These are phyloP conservation scores for Ustilago loliicola DNA, from an alignment of 1,284 basidiomycete genomes.

Conservation along the genomic window DNA sequence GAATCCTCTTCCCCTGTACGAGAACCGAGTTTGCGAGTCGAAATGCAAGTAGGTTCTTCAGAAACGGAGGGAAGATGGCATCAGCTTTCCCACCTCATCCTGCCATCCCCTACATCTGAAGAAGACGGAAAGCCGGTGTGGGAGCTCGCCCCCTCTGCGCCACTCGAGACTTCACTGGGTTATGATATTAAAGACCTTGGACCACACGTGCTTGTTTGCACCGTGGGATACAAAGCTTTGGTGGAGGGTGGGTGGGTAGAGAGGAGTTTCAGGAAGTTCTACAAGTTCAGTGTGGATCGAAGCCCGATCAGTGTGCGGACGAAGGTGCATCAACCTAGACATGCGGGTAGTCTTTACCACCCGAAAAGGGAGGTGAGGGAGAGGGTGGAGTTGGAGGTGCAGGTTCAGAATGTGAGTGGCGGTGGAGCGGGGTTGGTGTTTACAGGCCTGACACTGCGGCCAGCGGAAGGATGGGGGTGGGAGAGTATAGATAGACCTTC, in stretches of 20 bases:
- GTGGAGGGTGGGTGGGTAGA: slow-evolving; percentile 31
- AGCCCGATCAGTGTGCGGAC: slow-evolving; percentile 65
- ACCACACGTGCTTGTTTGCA: slow-evolving; percentile 65
- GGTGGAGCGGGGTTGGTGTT: slow-evolving; percentile 49
- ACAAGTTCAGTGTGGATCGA: slow-evolving; percentile 53
- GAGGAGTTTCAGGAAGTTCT: slow-evolving; percentile 65
- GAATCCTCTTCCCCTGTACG: slow-evolving; percentile 47
- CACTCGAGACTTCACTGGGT: slow-evolving; percentile 49
- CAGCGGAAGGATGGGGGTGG: slow-evolving; percentile 40
- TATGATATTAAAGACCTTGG: slow-evolving; percentile 69
- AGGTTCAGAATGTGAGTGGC: slow-evolving; percentile 61
- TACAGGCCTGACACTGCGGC: slow-evolving; percentile 48
- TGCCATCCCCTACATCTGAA: slow-evolving; percentile 18
- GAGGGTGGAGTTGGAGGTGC: slow-evolving; percentile 66
- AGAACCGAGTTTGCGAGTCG: slow-evolving; percentile 55
- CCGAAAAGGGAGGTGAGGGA: slow-evolving; percentile 37
- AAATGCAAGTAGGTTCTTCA: slow-evolving; percentile 59
- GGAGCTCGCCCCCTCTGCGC: slow-evolving; percentile 19
- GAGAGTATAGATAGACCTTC: slow-evolving; percentile 39
- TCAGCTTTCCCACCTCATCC: slow-evolving; percentile 38
- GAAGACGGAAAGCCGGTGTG: slow-evolving; percentile 11
- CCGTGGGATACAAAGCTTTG: slow-evolving; percentile 59
- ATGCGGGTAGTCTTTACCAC: slow-evolving; percentile 34
- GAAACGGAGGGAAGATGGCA: slow-evolving; percentile 28
- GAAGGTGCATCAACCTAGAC: slow-evolving; percentile 62